phyloP scores from a whole-genome alignment of 352 stramenopile species.

The Phytophthora fragariae region DNA sequence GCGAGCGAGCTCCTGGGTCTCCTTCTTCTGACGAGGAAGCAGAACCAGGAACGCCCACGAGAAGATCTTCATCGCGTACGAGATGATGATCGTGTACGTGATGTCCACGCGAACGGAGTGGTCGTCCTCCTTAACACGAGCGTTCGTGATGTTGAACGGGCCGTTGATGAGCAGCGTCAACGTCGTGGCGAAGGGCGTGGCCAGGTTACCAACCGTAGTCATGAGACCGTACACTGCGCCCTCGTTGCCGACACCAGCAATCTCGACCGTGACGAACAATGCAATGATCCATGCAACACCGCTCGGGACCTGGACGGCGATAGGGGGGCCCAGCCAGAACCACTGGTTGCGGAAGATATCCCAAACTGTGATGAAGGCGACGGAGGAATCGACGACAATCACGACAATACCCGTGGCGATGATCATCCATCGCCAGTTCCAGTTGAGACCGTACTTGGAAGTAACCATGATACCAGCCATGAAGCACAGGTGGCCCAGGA shows the following conservation, averaged over 20 bases:
- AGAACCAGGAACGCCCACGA: slow-evolving; percentile 46
- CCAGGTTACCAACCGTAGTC: slow-evolving; percentile 52
- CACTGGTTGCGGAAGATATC: slow-evolving; percentile 56
- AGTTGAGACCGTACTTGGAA: slow-evolving; percentile 55
- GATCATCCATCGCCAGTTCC: slow-evolving; percentile 54
- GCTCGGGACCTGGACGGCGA: slow-evolving; percentile 45
- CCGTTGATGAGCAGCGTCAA: slow-evolving; percentile 48
- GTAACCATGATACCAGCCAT: slow-evolving; percentile 43
- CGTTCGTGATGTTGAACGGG: slow-evolving; percentile 51
- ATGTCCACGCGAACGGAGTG: slow-evolving; percentile 43
- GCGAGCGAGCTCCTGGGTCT: slow-evolving; percentile 42
- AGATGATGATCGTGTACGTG: slow-evolving; percentile 51
- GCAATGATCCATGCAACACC: slow-evolving; percentile 52
- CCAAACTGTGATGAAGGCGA: slow-evolving; percentile 51
- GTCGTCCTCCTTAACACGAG: slow-evolving; percentile 50
- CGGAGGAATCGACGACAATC: slow-evolving; percentile 42
- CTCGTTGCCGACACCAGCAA: slow-evolving; percentile 59
- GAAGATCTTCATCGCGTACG: slow-evolving; percentile 46
- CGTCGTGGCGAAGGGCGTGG: slow-evolving; percentile 47
- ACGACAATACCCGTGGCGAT: slow-evolving; percentile 39
- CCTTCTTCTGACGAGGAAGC: slow-evolving; percentile 52
- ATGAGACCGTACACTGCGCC: slow-evolving; percentile 56
- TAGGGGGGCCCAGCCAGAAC: slow-evolving; percentile 50
- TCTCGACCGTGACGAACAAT: slow-evolving; percentile 52
- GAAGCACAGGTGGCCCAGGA: slow-evolving; percentile 48